phyloP scores from a whole-genome alignment of 192 early-diverging fungal genomes.

The Coemansia sp. region DNA sequence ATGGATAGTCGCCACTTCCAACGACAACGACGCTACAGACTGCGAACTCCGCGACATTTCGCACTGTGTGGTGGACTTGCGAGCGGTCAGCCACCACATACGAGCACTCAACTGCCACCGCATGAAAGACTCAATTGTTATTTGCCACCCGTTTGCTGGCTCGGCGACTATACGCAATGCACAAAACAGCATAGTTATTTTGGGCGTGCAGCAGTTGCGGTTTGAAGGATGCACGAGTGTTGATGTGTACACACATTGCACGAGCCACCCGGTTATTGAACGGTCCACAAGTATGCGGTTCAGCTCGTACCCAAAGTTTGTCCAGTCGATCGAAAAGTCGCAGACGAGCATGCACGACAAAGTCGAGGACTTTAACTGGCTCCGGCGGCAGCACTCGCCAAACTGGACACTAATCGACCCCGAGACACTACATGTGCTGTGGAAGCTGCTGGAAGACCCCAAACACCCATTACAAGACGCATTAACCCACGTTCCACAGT shows the following conservation, averaged over 20 bases:
- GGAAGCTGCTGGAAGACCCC: neutral
- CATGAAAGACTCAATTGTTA: conserved; percentile 64
- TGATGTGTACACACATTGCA: conserved; percentile 66
- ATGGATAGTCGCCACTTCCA: conserved; percentile 12
- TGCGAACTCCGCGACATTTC: conserved; percentile 53
- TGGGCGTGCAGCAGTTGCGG: conserved; percentile 82
- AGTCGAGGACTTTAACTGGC: conserved; percentile 94
- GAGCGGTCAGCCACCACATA: conserved; percentile 46
- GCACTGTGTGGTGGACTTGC: conserved; percentile 67
- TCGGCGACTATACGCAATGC: conserved; percentile 72
- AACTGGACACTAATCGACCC: conserved; percentile 60
- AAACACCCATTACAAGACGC: neutral
- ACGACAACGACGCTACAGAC: conserved; percentile 10
- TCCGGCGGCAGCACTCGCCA: conserved; percentile 72
- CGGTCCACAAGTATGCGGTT: conserved; percentile 68
- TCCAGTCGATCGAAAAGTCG: conserved; percentile 14
- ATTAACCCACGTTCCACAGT: neutral
- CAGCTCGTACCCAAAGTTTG: conserved; percentile 56
- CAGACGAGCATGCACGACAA: conserved; percentile 55
- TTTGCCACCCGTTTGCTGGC: conserved; percentile 66
- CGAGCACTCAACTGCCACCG: conserved; percentile 78
- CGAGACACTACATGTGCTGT: neutral
- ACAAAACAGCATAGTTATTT: conserved; percentile 58
- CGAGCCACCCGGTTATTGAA: conserved; percentile 87
- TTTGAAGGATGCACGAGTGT: conserved; percentile 73